Conservation (phyloP, 148 eudicot species). For the Vaccinium darrowii region DNA sequence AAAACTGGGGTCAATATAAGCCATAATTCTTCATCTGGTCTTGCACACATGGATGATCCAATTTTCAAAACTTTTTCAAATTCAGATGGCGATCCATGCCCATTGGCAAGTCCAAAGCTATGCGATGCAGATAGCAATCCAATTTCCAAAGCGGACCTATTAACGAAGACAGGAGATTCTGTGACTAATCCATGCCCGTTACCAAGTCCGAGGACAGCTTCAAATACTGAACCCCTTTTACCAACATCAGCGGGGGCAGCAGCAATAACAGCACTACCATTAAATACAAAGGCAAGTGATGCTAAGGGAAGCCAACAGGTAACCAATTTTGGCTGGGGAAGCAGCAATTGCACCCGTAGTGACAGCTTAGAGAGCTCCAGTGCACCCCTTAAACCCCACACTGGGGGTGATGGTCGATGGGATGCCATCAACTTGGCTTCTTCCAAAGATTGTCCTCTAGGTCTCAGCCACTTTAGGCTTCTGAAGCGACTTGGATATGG, state of each 20-base stretch:
- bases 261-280: neutral
- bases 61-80: constrained; percentile 5
- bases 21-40: constrained; percentile 21
- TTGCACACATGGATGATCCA: constrained; percentile 7
- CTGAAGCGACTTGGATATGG: constrained; percentile 84
- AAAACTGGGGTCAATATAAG: constrained; percentile 22
- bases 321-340: constrained; percentile 18
- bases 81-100: constrained; percentile 20
- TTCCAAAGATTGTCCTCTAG: constrained; percentile 52
- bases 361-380: constrained; percentile 67
- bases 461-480: constrained; percentile 71
- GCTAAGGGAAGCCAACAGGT: constrained; percentile 9
- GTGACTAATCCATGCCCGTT: constrained; percentile 21
- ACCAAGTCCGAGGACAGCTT: constrained; percentile 20
- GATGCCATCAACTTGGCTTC: constrained; percentile 60
- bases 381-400: constrained; percentile 69
- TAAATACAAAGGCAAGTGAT: constrained; percentile 18
- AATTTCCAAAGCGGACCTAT: constrained; percentile 19
- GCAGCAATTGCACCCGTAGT: constrained; percentile 35
- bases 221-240: constrained; percentile 15
- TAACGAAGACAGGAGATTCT: constrained; percentile 19
- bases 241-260: constrained; percentile 10
- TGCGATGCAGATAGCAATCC: neutral
- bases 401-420: constrained; percentile 83
- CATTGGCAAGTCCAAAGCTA: constrained; percentile 19